Evolutionary conservation across 225 moss, liverwort and hornwort species (phyloP).

Genomic region (Polytrichum commune): DNA sequence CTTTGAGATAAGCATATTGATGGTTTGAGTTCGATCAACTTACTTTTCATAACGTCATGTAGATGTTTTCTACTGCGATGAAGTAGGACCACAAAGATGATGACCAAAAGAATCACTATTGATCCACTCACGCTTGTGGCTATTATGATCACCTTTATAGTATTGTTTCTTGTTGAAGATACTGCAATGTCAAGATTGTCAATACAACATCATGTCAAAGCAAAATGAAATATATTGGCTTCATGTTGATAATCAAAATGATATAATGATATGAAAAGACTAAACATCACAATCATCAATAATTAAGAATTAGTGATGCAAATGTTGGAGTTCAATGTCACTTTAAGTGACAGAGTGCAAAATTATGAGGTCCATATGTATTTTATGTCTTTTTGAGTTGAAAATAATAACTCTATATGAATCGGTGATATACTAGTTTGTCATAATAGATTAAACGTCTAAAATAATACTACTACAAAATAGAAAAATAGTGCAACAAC

Average conservation of each 20-base stretch:
- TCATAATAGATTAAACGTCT: no score
- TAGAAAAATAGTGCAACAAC: neutral
- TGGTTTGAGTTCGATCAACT: neutral
- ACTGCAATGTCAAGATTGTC: neutral
- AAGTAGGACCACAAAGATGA: constrained; percentile 18
- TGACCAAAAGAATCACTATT: constrained; percentile 13
- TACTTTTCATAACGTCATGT: constrained; percentile 1
- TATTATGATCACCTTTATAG: constrained; percentile 1
- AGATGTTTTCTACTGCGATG: constrained; percentile 12
- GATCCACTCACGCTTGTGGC: neutral
- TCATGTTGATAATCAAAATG: no score
- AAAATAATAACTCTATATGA: no score
- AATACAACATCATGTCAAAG: neutral
- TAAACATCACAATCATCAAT: no score
- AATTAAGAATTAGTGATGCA: no score
- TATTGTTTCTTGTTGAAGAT: neutral
- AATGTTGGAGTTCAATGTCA: no score
- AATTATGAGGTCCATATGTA: no score
- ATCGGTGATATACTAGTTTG: no score
- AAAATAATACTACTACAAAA: no score
- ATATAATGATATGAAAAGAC: no score
- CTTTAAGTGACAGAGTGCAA: no score
- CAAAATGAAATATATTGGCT: neutral
- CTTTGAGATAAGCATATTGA: neutral
- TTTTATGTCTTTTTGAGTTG: no score